Evolutionary conservation across 2,329 filamentous ascomycete genomes (phyloP).

Genomic region (Sporothrix phasma): DNA sequence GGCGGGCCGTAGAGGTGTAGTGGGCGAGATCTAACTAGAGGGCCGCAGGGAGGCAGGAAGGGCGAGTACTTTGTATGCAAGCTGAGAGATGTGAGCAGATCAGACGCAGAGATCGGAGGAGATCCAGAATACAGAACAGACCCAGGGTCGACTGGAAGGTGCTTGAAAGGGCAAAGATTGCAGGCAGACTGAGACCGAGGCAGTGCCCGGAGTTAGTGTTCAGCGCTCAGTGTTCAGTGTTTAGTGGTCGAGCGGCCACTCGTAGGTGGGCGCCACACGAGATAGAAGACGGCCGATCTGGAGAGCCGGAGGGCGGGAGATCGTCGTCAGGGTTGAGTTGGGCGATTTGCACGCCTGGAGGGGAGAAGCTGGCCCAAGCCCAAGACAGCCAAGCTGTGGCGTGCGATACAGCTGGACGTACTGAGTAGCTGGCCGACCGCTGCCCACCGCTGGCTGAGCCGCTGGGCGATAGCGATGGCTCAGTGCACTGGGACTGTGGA

Average conservation of each 20-base stretch:
- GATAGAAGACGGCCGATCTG: not conserved
- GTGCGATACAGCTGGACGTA: not conserved
- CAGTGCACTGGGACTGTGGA: no score
- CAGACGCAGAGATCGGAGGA: no score
- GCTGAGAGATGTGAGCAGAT: not conserved
- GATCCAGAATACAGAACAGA: no score
- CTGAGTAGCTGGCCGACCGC: not conserved
- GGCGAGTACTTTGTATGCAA: not conserved
- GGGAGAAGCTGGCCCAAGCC: not conserved
- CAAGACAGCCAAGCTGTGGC: not conserved
- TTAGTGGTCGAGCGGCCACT: no score
- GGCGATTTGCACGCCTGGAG: slow-evolving; percentile 1
- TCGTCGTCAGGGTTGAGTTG: slow-evolving; percentile 11
- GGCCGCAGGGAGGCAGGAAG: not conserved
- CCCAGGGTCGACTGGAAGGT: not conserved
- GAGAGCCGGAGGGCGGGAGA: slow-evolving; percentile 9
- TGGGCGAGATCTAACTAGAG: not conserved
- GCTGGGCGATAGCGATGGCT: not conserved
- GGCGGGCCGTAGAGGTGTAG: not conserved
- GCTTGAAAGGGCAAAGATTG: not conserved
- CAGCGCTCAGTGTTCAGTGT: no score
- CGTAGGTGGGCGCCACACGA: not conserved
- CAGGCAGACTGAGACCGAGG: not conserved
- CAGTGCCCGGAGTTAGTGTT: no score
- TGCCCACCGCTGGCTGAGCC: not conserved